These are phyloP conservation scores for Aurantiochytrium sp. DNA, from an alignment of 108 stramenopile species.

Conservation along the genomic window DNA sequence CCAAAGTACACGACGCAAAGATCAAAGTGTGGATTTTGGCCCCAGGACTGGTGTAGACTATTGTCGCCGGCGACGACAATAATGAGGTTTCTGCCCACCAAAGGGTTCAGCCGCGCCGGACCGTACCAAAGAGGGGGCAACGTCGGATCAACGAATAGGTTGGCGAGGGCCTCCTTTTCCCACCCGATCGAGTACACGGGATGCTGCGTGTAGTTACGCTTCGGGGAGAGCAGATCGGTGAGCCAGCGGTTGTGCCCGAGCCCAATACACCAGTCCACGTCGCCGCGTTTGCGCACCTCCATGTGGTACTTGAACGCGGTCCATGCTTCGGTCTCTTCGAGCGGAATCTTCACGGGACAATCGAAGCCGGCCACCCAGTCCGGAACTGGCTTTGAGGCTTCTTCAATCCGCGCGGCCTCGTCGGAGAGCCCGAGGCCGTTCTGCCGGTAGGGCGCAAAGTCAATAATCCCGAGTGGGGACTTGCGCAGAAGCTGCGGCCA, in stretches of 20 bases:
- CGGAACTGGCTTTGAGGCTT: neutral
- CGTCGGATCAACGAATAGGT: neutral
- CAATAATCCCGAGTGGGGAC: neutral
- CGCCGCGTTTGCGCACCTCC: neutral
- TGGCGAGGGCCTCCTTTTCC: neutral
- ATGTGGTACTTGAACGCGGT: neutral
- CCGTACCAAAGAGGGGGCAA: neutral
- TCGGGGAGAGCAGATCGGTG: neutral
- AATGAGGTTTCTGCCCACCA: neutral
- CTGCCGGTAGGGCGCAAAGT: neutral
- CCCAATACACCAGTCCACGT: neutral
- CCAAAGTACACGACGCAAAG: conserved; percentile 8
- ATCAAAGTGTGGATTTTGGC: neutral
- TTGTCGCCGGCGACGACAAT: conserved; percentile 4
- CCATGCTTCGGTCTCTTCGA: neutral
- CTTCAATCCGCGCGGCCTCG: neutral
- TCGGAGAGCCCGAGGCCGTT: neutral
- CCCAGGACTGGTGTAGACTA: neutral
- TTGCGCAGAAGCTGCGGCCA: neutral
- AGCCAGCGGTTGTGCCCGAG: neutral
- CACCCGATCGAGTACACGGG: neutral
- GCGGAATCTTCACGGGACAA: neutral
- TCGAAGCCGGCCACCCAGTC: neutral
- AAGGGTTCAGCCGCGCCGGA: neutral
- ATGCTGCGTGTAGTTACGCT: neutral